Conservation (phyloP, 2,329 filamentous ascomycete species). For the Pseudonectria foliicola region DNA sequence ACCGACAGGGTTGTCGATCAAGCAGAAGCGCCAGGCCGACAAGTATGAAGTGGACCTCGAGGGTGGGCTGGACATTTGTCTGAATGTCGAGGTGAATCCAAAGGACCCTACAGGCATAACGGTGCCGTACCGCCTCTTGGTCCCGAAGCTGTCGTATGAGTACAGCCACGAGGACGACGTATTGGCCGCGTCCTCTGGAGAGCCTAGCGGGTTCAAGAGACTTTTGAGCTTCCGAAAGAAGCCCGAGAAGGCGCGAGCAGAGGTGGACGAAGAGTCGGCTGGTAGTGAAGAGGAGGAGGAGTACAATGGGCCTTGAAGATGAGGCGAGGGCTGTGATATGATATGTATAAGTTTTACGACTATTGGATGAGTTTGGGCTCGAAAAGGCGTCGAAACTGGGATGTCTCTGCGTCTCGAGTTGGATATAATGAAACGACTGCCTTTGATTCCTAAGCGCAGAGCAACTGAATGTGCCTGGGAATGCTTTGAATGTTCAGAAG, state of each 20-base stretch:
- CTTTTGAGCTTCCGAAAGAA: conserved; percentile 39
- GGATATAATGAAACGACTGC: too few relatives aligned
- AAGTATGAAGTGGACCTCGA: conserved; percentile 65
- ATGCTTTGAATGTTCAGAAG: too few relatives aligned
- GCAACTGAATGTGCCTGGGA: too few relatives aligned
- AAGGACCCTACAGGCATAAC: conserved; percentile 85
- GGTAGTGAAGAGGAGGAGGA: conserved; percentile 15
- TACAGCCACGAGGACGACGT: conserved; percentile 38
- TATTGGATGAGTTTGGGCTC: too few relatives aligned
- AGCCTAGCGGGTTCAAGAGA: conserved; percentile 35
- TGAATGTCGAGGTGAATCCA: conserved; percentile 85
- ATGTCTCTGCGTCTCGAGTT: too few relatives aligned
- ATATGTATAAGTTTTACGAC: too few relatives aligned
- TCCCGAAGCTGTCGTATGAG: conserved; percentile 67
- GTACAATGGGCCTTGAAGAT: conserved; percentile 20
- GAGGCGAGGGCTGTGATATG: conserved; percentile 14
- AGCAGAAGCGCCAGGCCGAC: conserved; percentile 49
- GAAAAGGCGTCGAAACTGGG: too few relatives aligned
- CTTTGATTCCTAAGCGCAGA: too few relatives aligned
- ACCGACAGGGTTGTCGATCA: conserved; percentile 60
- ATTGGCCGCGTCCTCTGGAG: conserved; percentile 13
- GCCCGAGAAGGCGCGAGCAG: conserved; percentile 12
- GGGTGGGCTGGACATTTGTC: conserved; percentile 74
- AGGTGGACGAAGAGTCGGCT: conserved; percentile 6
- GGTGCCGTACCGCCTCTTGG: conserved; percentile 75